These are phyloP conservation scores for Tolypocladium tundrense DNA, from an alignment of 2,329 filamentous ascomycete species.

Conservation along the genomic window DNA sequence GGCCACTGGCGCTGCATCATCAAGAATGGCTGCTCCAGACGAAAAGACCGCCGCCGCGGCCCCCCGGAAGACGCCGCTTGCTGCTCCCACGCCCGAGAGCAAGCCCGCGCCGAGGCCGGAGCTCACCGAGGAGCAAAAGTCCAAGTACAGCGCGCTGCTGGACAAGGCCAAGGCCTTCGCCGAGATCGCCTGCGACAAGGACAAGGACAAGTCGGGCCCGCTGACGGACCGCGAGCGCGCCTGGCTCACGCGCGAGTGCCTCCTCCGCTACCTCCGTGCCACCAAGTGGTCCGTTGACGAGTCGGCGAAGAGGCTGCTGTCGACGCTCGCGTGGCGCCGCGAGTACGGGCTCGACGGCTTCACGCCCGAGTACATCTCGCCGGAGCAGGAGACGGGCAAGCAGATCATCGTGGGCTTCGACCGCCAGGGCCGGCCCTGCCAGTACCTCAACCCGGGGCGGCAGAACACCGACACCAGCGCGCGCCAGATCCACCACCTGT, in stretches of 20 bases:
- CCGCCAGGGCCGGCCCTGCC: slow-evolving; percentile 72
- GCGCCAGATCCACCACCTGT: slow-evolving; percentile 83
- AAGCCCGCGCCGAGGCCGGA: slow-evolving; percentile 44
- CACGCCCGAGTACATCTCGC: slow-evolving; percentile 77
- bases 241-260: slow-evolving; percentile 86
- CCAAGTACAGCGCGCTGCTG: slow-evolving; percentile 74
- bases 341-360: slow-evolving; percentile 77
- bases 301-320: slow-evolving; percentile 67
- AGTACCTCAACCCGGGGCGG: slow-evolving; percentile 79
- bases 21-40: not conserved
- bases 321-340: slow-evolving; percentile 77
- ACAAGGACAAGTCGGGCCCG: slow-evolving; percentile 48
- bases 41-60: not conserved
- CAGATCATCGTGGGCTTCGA: slow-evolving; percentile 86
- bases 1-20: not conserved
- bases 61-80: slow-evolving; percentile 43
- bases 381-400: slow-evolving; percentile 95
- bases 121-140: slow-evolving; percentile 66
- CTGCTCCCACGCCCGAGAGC: slow-evolving; percentile 44
- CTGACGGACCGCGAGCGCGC: slow-evolving; percentile 72
- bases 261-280: slow-evolving; percentile 85
- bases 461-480: slow-evolving; percentile 88
- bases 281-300: slow-evolving; percentile 79
- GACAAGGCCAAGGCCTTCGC: slow-evolving; percentile 61
- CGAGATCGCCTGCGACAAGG: slow-evolving; percentile 46